Conservation (phyloP, 441 rosid genomes). For the Daphne laureola region DNA sequence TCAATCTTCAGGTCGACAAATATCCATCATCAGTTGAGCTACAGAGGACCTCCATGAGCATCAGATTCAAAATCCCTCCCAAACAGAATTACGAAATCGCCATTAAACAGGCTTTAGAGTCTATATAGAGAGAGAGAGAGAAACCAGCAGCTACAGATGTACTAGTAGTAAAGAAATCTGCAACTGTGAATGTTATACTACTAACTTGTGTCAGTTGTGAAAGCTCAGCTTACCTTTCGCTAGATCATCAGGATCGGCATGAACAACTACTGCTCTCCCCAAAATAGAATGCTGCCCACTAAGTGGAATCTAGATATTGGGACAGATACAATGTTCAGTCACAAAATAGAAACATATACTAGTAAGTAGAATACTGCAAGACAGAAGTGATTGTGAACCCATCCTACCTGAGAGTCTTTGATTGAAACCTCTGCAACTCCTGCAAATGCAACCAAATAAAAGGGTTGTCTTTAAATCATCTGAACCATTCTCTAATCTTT, state of each 20-base stretch:
- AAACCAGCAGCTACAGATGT: too few relatives aligned
- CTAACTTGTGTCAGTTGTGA: constrained; percentile 8
- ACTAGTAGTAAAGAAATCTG: too few relatives aligned
- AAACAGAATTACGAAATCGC: too few relatives aligned
- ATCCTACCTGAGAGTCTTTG: constrained; percentile 29
- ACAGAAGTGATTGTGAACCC: neutral
- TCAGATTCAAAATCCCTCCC: too few relatives aligned
- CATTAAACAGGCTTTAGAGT: too few relatives aligned
- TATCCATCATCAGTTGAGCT: too few relatives aligned
- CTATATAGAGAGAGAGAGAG: too few relatives aligned
- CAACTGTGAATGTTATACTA: too few relatives aligned
- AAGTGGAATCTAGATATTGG: constrained; percentile 36
- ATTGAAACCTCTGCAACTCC: constrained; percentile 44
- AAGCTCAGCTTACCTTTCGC: constrained; percentile 19
- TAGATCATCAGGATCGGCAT: constrained; percentile 41
- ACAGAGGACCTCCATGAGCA: too few relatives aligned
- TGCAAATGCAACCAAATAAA: constrained; percentile 29
- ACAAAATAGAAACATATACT: neutral
- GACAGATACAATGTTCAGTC: constrained; percentile 6
- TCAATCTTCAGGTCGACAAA: too few relatives aligned
- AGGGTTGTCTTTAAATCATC: constrained; percentile 6
- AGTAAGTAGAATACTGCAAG: too few relatives aligned
- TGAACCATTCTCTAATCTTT: neutral
- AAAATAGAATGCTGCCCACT: constrained; percentile 36
- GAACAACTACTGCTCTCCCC: constrained; percentile 49